Conservation (phyloP, 1,284 basidiomycete species). For the Ustilago loliicola region DNA sequence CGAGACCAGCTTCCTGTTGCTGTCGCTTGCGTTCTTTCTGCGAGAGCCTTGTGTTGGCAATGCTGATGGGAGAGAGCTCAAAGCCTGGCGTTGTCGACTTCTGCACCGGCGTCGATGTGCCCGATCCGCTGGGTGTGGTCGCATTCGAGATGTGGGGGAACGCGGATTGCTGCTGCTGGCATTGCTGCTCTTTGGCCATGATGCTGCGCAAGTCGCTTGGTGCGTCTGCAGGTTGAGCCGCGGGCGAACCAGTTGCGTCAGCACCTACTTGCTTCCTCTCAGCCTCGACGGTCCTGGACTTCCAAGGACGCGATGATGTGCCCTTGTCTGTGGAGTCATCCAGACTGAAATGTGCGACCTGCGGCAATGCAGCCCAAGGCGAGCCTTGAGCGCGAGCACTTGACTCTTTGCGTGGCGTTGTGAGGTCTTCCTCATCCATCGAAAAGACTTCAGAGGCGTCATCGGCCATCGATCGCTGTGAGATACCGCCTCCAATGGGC, state of each 20-base stretch:
- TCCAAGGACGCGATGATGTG: constrained; percentile 72
- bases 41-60: constrained; percentile 58
- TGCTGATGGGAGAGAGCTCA: constrained; percentile 40
- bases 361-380: constrained; percentile 44
- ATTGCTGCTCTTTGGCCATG: constrained; percentile 76
- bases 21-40: constrained; percentile 67
- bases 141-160: constrained; percentile 21
- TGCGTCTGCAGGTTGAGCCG: constrained; percentile 23
- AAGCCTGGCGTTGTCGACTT: constrained; percentile 24
- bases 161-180: constrained; percentile 37
- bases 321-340: constrained; percentile 35
- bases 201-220: constrained; percentile 81
- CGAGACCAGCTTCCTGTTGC: constrained; percentile 44
- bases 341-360: constrained; percentile 46
- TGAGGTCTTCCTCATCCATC: constrained; percentile 76
- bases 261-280: constrained; percentile 68
- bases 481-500: constrained; percentile 23
- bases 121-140: constrained; percentile 39
- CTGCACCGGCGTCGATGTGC: constrained; percentile 40
- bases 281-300: constrained; percentile 71
- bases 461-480: constrained; percentile 20
- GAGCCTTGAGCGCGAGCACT: constrained; percentile 26
- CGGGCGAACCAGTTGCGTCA: constrained; percentile 26
- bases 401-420: constrained; percentile 24
- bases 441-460: constrained; percentile 74